Base-by-base conservation (phyloP, 768 basidiomycete species). In the Pleurotus cornucopiae region DNA sequence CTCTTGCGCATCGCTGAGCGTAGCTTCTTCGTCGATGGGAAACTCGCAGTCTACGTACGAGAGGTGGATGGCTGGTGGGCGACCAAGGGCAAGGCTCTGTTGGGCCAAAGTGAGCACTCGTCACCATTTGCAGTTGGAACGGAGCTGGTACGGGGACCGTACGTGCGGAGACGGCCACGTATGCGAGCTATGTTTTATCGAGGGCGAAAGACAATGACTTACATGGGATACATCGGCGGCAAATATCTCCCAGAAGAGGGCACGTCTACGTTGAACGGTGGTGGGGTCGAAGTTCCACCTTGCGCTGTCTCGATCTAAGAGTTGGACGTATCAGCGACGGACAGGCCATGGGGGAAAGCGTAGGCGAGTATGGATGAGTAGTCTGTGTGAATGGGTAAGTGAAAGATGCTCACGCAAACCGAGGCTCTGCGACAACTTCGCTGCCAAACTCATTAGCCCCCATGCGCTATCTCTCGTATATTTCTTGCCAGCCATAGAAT, bases 361-460 rank as follows among this genome's bases (percentile, higher is more conserved):
- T 9, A 34, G 6, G 16, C 20, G 51, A 37, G 18, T 16, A 20
- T n/a, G 25, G 37, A 5, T 5, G 20, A 54, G 5, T 14, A 57
- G 23, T 20, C 20, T 20, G 30, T 23, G 25, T 34, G 43, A 11
- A 37, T 48, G 18, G 4, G 30, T 13, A n/a, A 30, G 34, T n/a
- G 18, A 25, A 46, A 23, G 6, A 37, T 57, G 71, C 76, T 62
- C 57, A 79, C 77, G 30, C 21, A 56, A 7, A 65, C 72, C 43
- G 57, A 75, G 74, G 65, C 79, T 82, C 66, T 85, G 84, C 7
- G 81, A 79, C 34, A 84, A 60, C 65, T 86, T 85, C n/a, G 79
- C 73, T 5, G 83, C 78, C 23, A 82, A 68, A 57, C 80, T 78
- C 73, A 80, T 78, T 3, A 81, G 63, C 55, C 75, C 76, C 80